Evolutionary conservation across 148 eudicot species (phyloP).

Genomic region (Fagopyrum esculentum): DNA sequence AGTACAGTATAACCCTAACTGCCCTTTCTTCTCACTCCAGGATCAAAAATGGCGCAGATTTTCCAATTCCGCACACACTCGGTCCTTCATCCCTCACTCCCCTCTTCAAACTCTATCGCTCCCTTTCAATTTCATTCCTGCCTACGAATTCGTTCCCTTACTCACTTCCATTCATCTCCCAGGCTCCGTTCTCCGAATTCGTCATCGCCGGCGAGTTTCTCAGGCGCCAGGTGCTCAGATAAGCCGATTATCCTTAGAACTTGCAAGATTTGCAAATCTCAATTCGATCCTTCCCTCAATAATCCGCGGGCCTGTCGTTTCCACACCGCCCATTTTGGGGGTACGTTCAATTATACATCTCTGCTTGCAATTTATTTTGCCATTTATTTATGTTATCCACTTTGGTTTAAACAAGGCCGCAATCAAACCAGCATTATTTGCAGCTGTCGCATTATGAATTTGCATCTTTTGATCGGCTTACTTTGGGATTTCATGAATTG

Average conservation of each 20-base stretch:
- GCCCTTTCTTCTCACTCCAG: background rate
- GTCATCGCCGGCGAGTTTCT: constrained; percentile 13
- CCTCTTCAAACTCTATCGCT: constrained; percentile 5
- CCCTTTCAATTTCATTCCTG: background rate
- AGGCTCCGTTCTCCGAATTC: constrained; percentile 12
- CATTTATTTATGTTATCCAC: no score
- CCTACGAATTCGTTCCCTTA: constrained; percentile 6
- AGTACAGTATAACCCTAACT: no score
- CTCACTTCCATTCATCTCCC: background rate
- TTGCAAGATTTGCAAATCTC: constrained; percentile 81
- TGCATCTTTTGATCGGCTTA: background rate
- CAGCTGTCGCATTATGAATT: background rate
- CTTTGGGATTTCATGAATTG: background rate
- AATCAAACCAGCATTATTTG: background rate
- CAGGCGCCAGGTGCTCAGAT: constrained; percentile 31
- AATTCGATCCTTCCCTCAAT: constrained; percentile 68
- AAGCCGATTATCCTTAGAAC: constrained; percentile 37
- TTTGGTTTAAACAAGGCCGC: no score
- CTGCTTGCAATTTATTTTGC: background rate
- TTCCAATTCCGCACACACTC: background rate
- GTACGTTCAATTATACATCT: constrained; percentile 22
- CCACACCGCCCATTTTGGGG: constrained; percentile 91
- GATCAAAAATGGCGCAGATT: constrained; percentile 12
- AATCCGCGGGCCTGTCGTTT: constrained; percentile 76
- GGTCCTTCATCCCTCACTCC: background rate